Evolutionary conservation across 345 rosid genomes (phyloP).

Genomic region (Boechera divaricarpa): DNA sequence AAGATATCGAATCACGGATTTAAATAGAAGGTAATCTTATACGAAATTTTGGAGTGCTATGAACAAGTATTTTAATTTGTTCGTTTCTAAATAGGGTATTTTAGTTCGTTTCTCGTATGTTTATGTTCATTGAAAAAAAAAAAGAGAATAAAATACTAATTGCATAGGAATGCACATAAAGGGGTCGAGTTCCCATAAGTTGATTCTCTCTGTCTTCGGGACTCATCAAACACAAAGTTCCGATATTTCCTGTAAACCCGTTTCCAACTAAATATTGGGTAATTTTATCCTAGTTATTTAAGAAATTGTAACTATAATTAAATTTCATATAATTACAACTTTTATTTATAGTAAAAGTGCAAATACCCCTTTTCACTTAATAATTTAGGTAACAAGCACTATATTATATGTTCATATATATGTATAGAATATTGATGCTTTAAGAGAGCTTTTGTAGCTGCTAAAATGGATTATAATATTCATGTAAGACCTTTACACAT

Average conservation of each 20-base stretch:
- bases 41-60: background rate
- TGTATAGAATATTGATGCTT: background rate
- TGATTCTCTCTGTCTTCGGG: constrained; percentile 65
- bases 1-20: background rate
- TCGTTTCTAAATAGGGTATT: background rate
- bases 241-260: constrained; percentile 28
- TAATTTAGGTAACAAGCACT: background rate
- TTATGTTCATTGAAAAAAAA: too few relatives aligned
- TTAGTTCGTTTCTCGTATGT: background rate
- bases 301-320: background rate
- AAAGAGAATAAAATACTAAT: background rate
- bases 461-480: constrained; percentile 28
- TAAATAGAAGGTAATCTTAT: background rate
- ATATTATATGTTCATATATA: background rate
- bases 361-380: background rate
- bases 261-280: background rate
- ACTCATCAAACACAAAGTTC: constrained; percentile 48
- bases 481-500: constrained; percentile 6
- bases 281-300: background rate
- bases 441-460: background rate
- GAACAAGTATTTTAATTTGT: background rate
- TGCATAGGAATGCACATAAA: constrained; percentile 39
- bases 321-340: background rate
- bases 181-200: constrained; percentile 50
- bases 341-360: background rate